Base-by-base conservation (phyloP, 129 eudicot species). In the Logfia minima region DNA sequence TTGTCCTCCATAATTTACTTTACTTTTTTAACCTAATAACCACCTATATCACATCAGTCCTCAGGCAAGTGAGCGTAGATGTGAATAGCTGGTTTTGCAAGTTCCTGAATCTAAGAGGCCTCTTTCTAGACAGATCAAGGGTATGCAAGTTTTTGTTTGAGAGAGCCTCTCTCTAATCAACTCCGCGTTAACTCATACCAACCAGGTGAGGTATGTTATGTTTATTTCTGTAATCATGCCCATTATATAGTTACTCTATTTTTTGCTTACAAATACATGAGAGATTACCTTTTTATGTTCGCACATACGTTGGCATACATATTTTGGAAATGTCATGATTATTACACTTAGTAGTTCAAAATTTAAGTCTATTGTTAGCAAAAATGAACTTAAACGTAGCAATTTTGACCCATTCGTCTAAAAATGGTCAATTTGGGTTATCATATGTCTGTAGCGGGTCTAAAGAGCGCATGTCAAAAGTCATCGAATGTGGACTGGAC, bases 101-200 rank as follows among this genome's bases (percentile, higher is more conserved):
- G 89, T 91, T 84, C 98, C 97, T 63, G 98, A 94, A 77, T 94
- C 98, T 56, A 94, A 96, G 6, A 87, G 97, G 84, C 98, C 98
- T 64, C 96, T 94, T 72, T 76, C 91, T 78, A 88, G 97, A 80
- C 98, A 94, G 79, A 94, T 94, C 66, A 96, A 89, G 85, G 90
- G 93, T 73, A 94, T 94, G 88, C 92, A 91, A 96, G 97, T 94
- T 75, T 75, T 32, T 8, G 58, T 65, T 41, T 22, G 8, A 91
- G 97, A 70, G 97, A 84, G 75, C 98, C 98, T 13, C 87, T 93
- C 6, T 93, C 91, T 62, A 87, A 93, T 83, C 98, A 93, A 75
- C 93, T 93, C 68, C 91, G 91, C 45, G 86, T 79, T 22, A 93
- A 93, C 84, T 79, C 70, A 39, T 93, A 93, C 81, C 96, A 93